These are phyloP conservation scores for Colletotrichum orchidophilum DNA, from an alignment of 2,329 filamentous ascomycete species.

Conservation along the genomic window DNA sequence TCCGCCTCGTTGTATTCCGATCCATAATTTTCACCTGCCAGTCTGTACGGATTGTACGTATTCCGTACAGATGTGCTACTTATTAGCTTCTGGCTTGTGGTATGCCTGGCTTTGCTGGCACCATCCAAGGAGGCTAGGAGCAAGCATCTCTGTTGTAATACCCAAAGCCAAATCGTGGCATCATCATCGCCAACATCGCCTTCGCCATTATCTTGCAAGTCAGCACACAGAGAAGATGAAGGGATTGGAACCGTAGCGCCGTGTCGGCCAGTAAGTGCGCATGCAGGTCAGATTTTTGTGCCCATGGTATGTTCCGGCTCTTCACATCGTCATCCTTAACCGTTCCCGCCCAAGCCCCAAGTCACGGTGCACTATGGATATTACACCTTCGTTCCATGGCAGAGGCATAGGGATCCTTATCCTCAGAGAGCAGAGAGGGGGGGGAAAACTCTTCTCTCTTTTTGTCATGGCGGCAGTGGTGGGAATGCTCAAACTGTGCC, in stretches of 20 bases:
- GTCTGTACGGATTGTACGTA: neutral
- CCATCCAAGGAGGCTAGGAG: neutral
- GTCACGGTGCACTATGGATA: constrained; percentile 3
- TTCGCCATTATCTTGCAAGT: neutral
- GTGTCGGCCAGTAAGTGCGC: neutral
- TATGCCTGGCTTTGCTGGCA: neutral
- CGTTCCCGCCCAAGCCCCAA: neutral
- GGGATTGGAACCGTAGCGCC: constrained; percentile 4
- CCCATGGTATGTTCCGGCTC: neutral
- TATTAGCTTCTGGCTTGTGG: constrained; percentile 10
- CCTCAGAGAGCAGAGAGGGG: neutral
- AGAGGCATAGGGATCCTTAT: neutral
- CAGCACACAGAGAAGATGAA: neutral
- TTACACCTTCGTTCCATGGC: neutral
- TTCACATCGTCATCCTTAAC: neutral
- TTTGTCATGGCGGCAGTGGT: neutral
- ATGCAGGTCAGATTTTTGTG: neutral
- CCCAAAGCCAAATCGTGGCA: neutral
- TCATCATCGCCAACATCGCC: neutral
- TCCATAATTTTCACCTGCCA: neutral
- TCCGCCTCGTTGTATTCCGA: neutral
- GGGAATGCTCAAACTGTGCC: neutral
- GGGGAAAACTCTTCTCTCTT: neutral
- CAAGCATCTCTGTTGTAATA: neutral
- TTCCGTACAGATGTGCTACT: constrained; percentile 5